A percentile compares a stretch with the other conserved stretches of the same genome.
Evolutionary conservation across 257 asterid genomes (phyloP).

Genomic region (Penstemon eatonii): DNA sequence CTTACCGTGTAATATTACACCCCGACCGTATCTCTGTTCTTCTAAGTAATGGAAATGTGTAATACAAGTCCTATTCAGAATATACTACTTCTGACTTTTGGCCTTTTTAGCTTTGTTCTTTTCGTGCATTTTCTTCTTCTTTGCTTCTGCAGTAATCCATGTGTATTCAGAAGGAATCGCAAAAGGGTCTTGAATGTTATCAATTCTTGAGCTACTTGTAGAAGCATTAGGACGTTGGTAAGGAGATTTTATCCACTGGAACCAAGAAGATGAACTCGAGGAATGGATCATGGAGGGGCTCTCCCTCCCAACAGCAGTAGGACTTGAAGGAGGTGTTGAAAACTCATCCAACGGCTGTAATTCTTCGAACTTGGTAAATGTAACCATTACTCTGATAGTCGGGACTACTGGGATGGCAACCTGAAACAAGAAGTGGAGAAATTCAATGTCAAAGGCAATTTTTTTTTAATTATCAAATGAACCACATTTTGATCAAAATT

Average conservation of each 20-base stretch:
- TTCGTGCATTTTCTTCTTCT: constrained; percentile 90
- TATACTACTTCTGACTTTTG: constrained; percentile 49
- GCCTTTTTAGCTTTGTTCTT: constrained; percentile 71
- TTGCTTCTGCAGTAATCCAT: constrained; percentile 85
- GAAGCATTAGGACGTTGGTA: constrained; percentile 65
- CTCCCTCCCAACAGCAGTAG: constrained; percentile 52
- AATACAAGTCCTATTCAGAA: constrained; percentile 6
- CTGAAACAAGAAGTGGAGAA: constrained; percentile 38
- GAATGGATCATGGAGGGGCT: constrained; percentile 51
- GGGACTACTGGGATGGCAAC: constrained; percentile 96
- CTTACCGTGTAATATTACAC: background rate
- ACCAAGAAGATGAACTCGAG: constrained; percentile 72
- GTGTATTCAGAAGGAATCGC: constrained; percentile 71
- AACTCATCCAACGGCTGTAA: constrained; percentile 83
- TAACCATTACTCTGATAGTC: constrained; percentile 82
- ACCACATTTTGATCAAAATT: too few relatives aligned
- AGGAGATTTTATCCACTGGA: constrained; percentile 90
- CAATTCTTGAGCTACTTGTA: constrained; percentile 54
- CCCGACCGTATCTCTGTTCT: background rate
- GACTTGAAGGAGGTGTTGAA: constrained; percentile 88
- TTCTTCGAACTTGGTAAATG: constrained; percentile 90
- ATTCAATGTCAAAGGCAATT: too few relatives aligned
- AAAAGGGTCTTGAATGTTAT: constrained; percentile 72
- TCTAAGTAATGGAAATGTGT: background rate
- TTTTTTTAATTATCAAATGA: too few relatives aligned